Conservation (phyloP, 2,329 filamentous ascomycete genomes). For the Colletotrichum lini region DNA sequence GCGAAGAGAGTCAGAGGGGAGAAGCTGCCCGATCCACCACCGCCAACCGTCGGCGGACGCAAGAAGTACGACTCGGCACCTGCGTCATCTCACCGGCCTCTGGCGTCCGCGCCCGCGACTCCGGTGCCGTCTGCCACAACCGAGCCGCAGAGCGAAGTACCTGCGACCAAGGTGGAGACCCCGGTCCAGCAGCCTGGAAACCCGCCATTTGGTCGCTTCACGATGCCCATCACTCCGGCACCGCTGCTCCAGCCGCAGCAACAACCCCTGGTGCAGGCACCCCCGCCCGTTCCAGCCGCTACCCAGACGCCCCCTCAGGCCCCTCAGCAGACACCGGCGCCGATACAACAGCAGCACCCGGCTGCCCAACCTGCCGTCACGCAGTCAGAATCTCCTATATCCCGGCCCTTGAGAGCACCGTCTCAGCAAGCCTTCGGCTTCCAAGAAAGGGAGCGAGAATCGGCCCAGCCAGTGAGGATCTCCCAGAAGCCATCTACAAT, state of each 20-base stretch:
- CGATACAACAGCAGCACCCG: conserved; percentile 53
- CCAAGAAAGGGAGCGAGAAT: conserved; percentile 59
- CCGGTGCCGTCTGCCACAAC: conserved; percentile 41
- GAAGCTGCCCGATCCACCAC: conserved; percentile 71
- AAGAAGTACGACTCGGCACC: conserved; percentile 65
- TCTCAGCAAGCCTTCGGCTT: conserved; percentile 58
- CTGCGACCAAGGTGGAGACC: conserved; percentile 62
- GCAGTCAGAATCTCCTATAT: conserved; percentile 63
- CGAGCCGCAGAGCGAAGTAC: conserved; percentile 62
- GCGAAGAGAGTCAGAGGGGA: conserved; percentile 69
- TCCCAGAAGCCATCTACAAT: conserved; percentile 56
- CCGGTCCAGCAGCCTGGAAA: conserved; percentile 50
- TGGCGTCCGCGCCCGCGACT: conserved; percentile 57
- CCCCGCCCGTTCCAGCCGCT: conserved; percentile 29
- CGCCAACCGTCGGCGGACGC: conserved; percentile 66
- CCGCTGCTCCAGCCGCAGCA: conserved; percentile 48
- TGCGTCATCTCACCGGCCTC: conserved; percentile 56
- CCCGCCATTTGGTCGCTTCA: conserved; percentile 60
- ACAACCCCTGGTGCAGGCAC: conserved; percentile 40
- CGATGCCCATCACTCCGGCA: conserved; percentile 63
- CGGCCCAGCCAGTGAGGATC: conserved; percentile 54
- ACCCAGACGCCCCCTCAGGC: conserved; percentile 36
- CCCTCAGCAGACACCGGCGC: conserved; percentile 46
- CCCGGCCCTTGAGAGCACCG: conserved; percentile 61
- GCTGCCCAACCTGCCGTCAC: conserved; percentile 53